Conservation (phyloP, 2,329 filamentous ascomycete genomes). For the Orbilia ellipsospora region DNA sequence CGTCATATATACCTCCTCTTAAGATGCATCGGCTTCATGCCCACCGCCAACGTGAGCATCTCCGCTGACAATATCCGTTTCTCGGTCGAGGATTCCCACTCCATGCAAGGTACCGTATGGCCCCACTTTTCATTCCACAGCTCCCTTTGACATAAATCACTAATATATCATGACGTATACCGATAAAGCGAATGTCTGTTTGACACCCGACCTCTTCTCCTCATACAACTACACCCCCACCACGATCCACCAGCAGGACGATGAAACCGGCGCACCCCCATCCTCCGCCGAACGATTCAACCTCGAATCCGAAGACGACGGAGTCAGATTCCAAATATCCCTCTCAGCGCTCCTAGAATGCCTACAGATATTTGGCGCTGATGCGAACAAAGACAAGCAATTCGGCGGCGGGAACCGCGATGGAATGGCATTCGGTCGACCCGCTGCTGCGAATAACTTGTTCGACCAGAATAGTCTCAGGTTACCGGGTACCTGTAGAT, state of each 20-base stretch:
- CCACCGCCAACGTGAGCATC: constrained; percentile 75
- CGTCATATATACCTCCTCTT: constrained; percentile 76
- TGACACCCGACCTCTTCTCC: constrained; percentile 89
- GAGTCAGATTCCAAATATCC: constrained; percentile 79
- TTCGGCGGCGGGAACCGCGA: constrained; percentile 64
- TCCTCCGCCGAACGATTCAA: constrained; percentile 57
- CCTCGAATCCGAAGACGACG: constrained; percentile 61
- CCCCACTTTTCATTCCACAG: too few relatives aligned
- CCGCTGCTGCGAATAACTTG: constrained; percentile 16
- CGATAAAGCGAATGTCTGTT: constrained; percentile 38
- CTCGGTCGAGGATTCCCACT: constrained; percentile 84
- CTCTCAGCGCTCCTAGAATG: constrained; percentile 89
- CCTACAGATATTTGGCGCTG: constrained; percentile 90
- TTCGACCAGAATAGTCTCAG: constrained; percentile 72
- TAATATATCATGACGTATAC: too few relatives aligned
- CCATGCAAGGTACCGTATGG: constrained; percentile 80
- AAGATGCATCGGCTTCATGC: constrained; percentile 70
- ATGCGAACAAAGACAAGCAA: constrained; percentile 65
- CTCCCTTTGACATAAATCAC: too few relatives aligned
- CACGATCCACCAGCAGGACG: constrained; percentile 31
- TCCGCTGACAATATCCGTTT: constrained; percentile 87
- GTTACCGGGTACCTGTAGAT: constrained; percentile 84
- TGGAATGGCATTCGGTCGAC: constrained; percentile 58
- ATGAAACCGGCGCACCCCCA: constrained; percentile 62
- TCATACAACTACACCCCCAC: constrained; percentile 76